Evolutionary conservation across 371 early-diverging fungal genomes (phyloP).

Genomic region (Rhizopus stolonifer): DNA sequence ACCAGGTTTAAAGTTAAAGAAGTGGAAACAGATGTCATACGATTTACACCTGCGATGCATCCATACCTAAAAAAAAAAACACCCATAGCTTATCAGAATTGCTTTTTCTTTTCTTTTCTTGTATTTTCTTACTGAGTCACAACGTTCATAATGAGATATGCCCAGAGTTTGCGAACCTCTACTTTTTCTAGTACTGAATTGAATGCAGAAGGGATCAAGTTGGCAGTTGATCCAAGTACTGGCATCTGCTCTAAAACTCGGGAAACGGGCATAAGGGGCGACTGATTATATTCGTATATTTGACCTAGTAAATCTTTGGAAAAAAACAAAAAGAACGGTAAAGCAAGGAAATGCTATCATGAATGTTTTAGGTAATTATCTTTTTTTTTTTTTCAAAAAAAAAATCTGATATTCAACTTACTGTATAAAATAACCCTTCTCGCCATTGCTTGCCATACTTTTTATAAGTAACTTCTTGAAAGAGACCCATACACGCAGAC

Average conservation of each 20-base stretch:
- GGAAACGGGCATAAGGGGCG: constrained; percentile 47
- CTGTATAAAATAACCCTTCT: constrained; percentile 88
- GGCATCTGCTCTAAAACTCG: constrained; percentile 35
- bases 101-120: neutral
- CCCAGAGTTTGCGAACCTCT: constrained; percentile 68
- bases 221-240: constrained; percentile 24
- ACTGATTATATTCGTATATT: constrained; percentile 49
- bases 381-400: too few relatives aligned
- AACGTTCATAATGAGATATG: constrained; percentile 66
- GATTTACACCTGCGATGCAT: constrained; percentile 88
- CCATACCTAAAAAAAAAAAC: constrained; percentile 66
- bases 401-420: constrained; percentile 22
- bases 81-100: too few relatives aligned
- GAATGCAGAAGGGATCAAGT: constrained; percentile 15
- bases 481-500: constrained; percentile 80
- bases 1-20: constrained; percentile 86
- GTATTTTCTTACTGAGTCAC: constrained; percentile 69
- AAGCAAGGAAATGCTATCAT: constrained; percentile 75
- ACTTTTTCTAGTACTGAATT: constrained; percentile 20
- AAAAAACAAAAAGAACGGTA: constrained; percentile 79
- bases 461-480: constrained; percentile 80
- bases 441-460: constrained; percentile 86
- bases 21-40: constrained; percentile 74
- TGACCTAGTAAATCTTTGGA: constrained; percentile 62
- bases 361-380: too few relatives aligned